Evolutionary conservation across 2,329 filamentous ascomycete species (phyloP).

Genomic region (Exophiala sp.): DNA sequence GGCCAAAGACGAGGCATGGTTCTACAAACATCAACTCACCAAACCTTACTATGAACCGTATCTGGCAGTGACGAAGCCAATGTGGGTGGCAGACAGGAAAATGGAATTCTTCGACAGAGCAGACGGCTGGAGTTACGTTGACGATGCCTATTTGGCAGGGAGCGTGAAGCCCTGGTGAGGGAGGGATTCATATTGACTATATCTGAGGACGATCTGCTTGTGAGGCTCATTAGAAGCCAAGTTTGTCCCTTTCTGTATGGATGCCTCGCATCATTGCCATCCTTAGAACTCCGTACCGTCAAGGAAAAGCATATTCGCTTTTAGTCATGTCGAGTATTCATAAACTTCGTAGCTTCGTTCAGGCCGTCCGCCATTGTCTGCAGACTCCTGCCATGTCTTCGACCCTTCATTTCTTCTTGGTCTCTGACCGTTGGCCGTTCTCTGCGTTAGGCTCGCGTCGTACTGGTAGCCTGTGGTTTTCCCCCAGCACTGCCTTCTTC

Average conservation of each 20-base stretch:
- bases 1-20: conserved; percentile 9
- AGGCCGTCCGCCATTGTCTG: background rate
- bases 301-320: background rate
- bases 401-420: background rate
- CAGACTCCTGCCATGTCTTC: background rate
- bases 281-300: too few relatives aligned
- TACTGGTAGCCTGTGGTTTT: background rate
- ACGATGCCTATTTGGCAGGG: conserved; percentile 1
- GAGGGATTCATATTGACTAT: background rate
- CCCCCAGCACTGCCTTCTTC: conserved; percentile 9
- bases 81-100: conserved; percentile 7
- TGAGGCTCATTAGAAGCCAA: too few relatives aligned
- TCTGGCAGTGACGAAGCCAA: background rate
- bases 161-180: background rate
- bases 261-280: too few relatives aligned
- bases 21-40: conserved; percentile 9
- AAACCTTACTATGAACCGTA: conserved; percentile 12
- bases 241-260: too few relatives aligned
- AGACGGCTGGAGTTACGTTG: conserved; percentile 10
- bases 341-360: background rate
- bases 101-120: conserved; percentile 5
- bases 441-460: background rate
- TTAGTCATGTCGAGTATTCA: background rate
- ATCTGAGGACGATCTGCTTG: too few relatives aligned
- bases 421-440: background rate